Evolutionary conservation across 2,329 filamentous ascomycete genomes (phyloP).

Genomic region (Cladosporium oxysporum): DNA sequence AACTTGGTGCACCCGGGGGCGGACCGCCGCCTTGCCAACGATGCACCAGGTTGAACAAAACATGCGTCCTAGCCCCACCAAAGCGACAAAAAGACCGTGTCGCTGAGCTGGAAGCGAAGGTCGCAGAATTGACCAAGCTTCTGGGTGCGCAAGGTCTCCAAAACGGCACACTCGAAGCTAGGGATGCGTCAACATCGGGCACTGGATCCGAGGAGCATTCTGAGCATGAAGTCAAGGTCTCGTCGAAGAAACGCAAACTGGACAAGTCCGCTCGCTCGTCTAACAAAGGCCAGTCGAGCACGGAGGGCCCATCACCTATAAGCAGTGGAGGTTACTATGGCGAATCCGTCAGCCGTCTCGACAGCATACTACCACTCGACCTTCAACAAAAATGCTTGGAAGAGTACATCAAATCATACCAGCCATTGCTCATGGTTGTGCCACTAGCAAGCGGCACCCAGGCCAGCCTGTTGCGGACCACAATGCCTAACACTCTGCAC

Average conservation of each 20-base stretch:
- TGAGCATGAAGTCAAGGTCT: neutral
- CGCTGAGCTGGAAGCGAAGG: slow-evolving; percentile 35
- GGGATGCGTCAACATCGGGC: neutral
- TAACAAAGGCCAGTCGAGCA: slow-evolving; percentile 17
- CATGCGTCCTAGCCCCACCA: slow-evolving; percentile 30
- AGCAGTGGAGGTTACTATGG: neutral
- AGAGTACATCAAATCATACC: slow-evolving; percentile 26
- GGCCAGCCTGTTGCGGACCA: slow-evolving; percentile 22
- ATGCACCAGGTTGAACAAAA: slow-evolving; percentile 32
- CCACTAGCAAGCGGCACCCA: slow-evolving; percentile 21
- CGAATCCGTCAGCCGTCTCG: slow-evolving; percentile 22
- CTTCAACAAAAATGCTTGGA: slow-evolving; percentile 27
- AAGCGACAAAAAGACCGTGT: slow-evolving; percentile 31
- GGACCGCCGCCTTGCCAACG: slow-evolving; percentile 31
- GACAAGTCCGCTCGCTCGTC: slow-evolving; percentile 5
- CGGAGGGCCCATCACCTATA: neutral
- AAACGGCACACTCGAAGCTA: slow-evolving; percentile 10
- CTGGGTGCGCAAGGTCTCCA: slow-evolving; percentile 31
- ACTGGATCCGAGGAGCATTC: neutral
- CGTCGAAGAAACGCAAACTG: slow-evolving; percentile 23
- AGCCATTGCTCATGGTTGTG: slow-evolving; percentile 27
- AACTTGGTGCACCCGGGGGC: slow-evolving; percentile 25
- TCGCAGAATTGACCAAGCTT: slow-evolving; percentile 32
- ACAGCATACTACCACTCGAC: slow-evolving; percentile 24
- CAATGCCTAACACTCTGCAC: slow-evolving; percentile 55